Base-by-base conservation (phyloP, 768 basidiomycete genomes). In the Pisolithus microcarpus region DNA sequence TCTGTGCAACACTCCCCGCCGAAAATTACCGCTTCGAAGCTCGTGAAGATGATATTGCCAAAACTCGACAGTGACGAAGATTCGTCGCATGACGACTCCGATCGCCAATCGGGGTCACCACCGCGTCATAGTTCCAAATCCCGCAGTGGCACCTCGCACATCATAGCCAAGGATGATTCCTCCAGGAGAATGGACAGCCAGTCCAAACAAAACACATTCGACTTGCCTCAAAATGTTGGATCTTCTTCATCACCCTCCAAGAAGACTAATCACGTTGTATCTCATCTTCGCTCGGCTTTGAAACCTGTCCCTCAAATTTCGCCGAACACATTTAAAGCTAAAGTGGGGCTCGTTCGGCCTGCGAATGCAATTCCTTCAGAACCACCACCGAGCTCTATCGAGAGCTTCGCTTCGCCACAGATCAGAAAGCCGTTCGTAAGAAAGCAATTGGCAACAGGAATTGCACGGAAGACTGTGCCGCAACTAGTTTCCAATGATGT, bases 341-440 rank as follows among this genome's bases (percentile, higher is more conserved):
- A 61, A 37, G 50, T 65, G 15, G 53, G 54, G 2, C 49, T 31
- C 15, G 52, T 43, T 4, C 26, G 43, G 5, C 52, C 57, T 15
- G 23, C 38, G 15, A 53, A 21, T 36, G 55, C 46, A 4, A 44
- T 23, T 1, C 26, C 66, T 53, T 5, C 42, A 1, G 65, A 58
- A 16, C 43, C 66, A 9, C 68, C 70, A 8, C 64, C 67, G 26
- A 80, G 77, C 57, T 75, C 80, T 4, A 85, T 85, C 46, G 82
- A 84, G 58, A 66, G 65, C 19, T 66, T 66, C 9, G 8, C 61
- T 6, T 63, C 65, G 40, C 65, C 67, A 15, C 21, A 15, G 7
- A 5, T 16, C 28, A 28, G 26, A 15, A 16, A 9, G 16, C 16
- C 24, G 13, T 34, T 34, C 1, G 11, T 15, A 34, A 15, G 34